These are phyloP conservation scores for Neonectria faginata DNA, from an alignment of 2,329 filamentous ascomycete species.

Conservation along the genomic window DNA sequence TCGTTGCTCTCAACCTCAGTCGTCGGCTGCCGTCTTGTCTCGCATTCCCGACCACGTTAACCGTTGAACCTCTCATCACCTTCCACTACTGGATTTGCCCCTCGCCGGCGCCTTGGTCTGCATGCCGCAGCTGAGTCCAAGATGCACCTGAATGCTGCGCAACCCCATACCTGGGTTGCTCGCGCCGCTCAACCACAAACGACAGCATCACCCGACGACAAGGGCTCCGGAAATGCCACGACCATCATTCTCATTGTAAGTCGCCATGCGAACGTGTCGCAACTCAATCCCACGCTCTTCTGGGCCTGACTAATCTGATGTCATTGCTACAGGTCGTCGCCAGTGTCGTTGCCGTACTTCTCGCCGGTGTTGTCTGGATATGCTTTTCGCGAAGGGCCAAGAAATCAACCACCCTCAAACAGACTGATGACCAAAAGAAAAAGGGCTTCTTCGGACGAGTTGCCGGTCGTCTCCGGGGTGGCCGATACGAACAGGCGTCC, in stretches of 20 bases:
- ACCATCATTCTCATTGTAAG: slow-evolving; percentile 42
- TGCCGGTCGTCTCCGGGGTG: slow-evolving; percentile 27
- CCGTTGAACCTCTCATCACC: slow-evolving; percentile 13
- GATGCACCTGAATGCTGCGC: slow-evolving; percentile 41
- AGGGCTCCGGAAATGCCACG: slow-evolving; percentile 21
- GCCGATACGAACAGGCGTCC: slow-evolving; percentile 49
- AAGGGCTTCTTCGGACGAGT: slow-evolving; percentile 38
- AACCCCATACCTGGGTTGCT: slow-evolving; percentile 38
- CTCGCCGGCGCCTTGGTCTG: slow-evolving; percentile 22
- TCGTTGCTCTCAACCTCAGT: slow-evolving; percentile 1
- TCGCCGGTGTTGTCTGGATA: slow-evolving; percentile 30
- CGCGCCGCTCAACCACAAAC: slow-evolving; percentile 22
- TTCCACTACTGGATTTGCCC: slow-evolving; percentile 13
- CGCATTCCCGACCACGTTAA: slow-evolving; percentile 11
- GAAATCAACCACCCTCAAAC: slow-evolving; percentile 20
- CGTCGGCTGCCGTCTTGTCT: background rate
- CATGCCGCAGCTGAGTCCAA: slow-evolving; percentile 33
- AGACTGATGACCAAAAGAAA: slow-evolving; percentile 30
- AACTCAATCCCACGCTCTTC: background rate
- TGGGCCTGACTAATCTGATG: background rate
- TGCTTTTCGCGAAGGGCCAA: slow-evolving; percentile 36
- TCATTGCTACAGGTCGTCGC: slow-evolving; percentile 37
- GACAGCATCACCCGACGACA: slow-evolving; percentile 16
- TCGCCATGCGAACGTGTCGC: slow-evolving; percentile 13
- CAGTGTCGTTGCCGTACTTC: slow-evolving; percentile 29